Evolutionary conservation across 2,329 filamentous ascomycete species (phyloP), one percentile per base, ranked within the genome.

Genomic region (Colletotrichum lini): DNA sequence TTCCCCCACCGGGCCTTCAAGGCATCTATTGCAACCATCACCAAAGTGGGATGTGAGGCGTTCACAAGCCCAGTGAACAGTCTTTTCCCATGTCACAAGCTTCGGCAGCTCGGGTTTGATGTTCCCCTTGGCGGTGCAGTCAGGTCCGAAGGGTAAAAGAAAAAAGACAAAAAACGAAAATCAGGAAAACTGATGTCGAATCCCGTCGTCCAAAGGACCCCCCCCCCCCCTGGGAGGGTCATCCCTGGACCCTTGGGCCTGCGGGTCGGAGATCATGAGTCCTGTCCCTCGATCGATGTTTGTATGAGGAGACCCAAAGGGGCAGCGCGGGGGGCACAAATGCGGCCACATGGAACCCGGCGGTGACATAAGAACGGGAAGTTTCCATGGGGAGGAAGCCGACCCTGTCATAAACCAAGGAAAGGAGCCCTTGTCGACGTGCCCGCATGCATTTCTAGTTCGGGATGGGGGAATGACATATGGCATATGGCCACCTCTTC

Each of bases 221-320:
- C 3, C 4, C 16, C 3, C 12, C 4, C 18, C 3, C 4, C 16
- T 5, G n/a, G n/a, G 23, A 40, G 57, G 35, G 13, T 10, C 26
- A 57, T 50, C 56, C 63, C 18, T 40, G 23, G 44, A 26, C 26
- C 18, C 16, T 21, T 6, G 23, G 13, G 18, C 13, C 23, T 13
- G n/a, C 35, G 15, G n/a, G 30, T 44, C n/a, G 56, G 54, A 70
- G 63, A 67, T 61, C 23, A 47, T 40, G 50, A 50, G 35, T 40
- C 30, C 44, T 38, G 16, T 23, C 50, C 42, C 42, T 53, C 57
- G 64, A 67, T 70, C 57, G 57, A 60, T 70, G 42, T 60, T 23
- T 62, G 50, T 62, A 38, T 45, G 50, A 58, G 40, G 64, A 44
- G 50, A 38, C 57, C 58, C 35, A 57, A 70, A 67, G 50, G 23